Evolutionary conservation across 805 yeast genomes (phyloP).

Genomic region (Starmerella davenportii): DNA sequence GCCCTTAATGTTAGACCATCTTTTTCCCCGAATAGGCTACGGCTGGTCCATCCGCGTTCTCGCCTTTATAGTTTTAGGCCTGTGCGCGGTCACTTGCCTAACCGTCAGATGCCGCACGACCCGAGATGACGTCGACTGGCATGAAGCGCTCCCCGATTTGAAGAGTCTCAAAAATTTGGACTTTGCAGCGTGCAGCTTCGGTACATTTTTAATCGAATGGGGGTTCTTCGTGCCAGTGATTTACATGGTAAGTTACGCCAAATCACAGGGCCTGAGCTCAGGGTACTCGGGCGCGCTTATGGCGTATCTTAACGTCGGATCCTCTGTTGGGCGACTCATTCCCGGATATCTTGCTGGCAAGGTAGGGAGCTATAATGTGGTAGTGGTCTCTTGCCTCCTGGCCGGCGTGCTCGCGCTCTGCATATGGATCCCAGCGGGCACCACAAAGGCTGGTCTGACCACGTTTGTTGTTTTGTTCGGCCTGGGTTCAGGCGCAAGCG

Average conservation of each 20-base stretch:
- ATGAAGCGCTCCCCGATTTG: constrained; percentile 21
- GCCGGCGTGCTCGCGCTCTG: constrained; percentile 28
- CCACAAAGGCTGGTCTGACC: constrained; percentile 31
- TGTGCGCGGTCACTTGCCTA: constrained; percentile 21
- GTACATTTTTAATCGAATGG: constrained; percentile 30
- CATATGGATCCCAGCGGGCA: constrained; percentile 47
- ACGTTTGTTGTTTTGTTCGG: constrained; percentile 31
- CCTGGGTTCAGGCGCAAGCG: constrained; percentile 23
- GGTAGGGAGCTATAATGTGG: constrained; percentile 40
- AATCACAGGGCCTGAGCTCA: constrained; percentile 28
- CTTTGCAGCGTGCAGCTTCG: constrained; percentile 19
- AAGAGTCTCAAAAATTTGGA: constrained; percentile 18
- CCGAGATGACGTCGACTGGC: constrained; percentile 10
- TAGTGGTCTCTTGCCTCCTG: constrained; percentile 30
- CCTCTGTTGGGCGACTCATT: constrained; percentile 36
- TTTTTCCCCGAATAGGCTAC: constrained; percentile 35
- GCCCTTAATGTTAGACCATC: constrained; percentile 35
- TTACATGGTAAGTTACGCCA: constrained; percentile 41
- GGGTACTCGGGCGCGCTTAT: constrained; percentile 26
- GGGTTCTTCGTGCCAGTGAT: constrained; percentile 36
- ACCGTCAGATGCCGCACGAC: constrained; percentile 25
- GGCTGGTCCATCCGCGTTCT: constrained; percentile 43
- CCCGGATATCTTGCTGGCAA: constrained; percentile 42
- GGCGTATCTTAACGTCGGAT: constrained; percentile 33
- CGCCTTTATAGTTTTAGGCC: constrained; percentile 20